phyloP scores from a whole-genome alignment of 108 stramenopile species.

The Pseudonitzschia delicatissima region DNA sequence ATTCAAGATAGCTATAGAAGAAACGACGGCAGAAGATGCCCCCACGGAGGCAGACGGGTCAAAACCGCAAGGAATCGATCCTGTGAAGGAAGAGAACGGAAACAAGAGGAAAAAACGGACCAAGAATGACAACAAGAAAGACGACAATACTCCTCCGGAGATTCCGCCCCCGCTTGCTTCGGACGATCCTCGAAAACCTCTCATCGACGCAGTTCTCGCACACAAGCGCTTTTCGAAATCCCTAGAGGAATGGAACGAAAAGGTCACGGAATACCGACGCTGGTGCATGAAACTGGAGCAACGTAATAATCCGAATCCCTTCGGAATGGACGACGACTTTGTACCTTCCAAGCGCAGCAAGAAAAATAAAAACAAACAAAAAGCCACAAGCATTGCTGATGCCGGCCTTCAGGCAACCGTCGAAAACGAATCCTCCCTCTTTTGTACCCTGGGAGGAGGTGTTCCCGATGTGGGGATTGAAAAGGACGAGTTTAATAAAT shows the following conservation, averaged over 20 bases:
- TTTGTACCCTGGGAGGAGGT: constrained; percentile 14
- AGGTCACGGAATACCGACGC: constrained; percentile 65
- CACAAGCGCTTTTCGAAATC: constrained; percentile 56
- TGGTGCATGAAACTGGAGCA: constrained; percentile 44
- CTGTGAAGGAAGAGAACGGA: neutral
- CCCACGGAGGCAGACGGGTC: neutral
- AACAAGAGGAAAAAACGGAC: neutral
- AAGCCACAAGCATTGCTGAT: constrained; percentile 14
- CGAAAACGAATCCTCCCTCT: constrained; percentile 17
- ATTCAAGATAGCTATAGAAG: neutral
- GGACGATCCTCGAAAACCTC: constrained; percentile 24
- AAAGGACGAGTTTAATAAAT: neutral
- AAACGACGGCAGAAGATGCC: neutral
- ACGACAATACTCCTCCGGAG: neutral
- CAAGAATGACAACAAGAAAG: constrained; percentile 5
- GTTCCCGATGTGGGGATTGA: neutral
- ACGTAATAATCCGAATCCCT: constrained; percentile 4
- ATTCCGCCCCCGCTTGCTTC: constrained; percentile 1
- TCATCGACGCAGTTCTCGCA: constrained; percentile 49
- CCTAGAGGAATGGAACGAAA: constrained; percentile 67
- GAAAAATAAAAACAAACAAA: constrained; percentile 16
- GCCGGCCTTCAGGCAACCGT: neutral
- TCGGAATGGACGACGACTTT: neutral
- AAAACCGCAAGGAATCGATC: neutral
- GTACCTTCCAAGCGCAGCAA: neutral